Evolutionary conservation across 1,139 yeast genomes (phyloP), one percentile per base, ranked within the genome.

Genomic region (Cylindricascospora bacillispora): DNA sequence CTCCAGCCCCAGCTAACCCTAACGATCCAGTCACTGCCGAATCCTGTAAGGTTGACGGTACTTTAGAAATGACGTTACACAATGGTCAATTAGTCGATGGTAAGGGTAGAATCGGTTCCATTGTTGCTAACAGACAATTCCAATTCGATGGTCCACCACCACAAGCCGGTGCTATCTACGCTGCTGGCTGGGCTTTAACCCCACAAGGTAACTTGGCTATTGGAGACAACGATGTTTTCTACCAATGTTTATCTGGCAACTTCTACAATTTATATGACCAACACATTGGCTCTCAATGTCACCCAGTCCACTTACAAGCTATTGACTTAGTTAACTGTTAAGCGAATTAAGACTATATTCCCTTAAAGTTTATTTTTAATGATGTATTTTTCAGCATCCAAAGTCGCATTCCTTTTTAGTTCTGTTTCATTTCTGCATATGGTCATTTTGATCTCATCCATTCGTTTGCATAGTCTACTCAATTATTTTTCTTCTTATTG

Each of bases 111-210:
- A 62, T 78, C 42, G 89, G 89, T 52, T 72, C 85, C 36, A 77
- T 78, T 58, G 89, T 78, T 48, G 79, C 86, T 39, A 77, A 77
- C 75, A 71, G 78, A 64, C 89, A 78, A 65, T 77, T 78, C 77
- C 89, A 78, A 65, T 78, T 78, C 50, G 89, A 78, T 54, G 86
- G 85, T 56, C 86, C 86, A 44, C 82, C 83, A 59, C 85, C 85
- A 47, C 89, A 77, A 67, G 83, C 85, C 35, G 89, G 86, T 59
- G 67, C 83, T 44, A 73, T 77, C 57, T 76, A 73, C 59, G 86
- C 86, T 55, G 80, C 73, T 38, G 86, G 89, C 43, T 78, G 86
- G 86, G 63, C 78, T 31, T 57, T 75, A 43, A 63, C 73, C 35
- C 47, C 54, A 34, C 76, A 70, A 33, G 82, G 81, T 46, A 52